These are phyloP conservation scores for Lachancea fermentati DNA, from an alignment of 805 yeast genomes.

Conservation along the genomic window DNA sequence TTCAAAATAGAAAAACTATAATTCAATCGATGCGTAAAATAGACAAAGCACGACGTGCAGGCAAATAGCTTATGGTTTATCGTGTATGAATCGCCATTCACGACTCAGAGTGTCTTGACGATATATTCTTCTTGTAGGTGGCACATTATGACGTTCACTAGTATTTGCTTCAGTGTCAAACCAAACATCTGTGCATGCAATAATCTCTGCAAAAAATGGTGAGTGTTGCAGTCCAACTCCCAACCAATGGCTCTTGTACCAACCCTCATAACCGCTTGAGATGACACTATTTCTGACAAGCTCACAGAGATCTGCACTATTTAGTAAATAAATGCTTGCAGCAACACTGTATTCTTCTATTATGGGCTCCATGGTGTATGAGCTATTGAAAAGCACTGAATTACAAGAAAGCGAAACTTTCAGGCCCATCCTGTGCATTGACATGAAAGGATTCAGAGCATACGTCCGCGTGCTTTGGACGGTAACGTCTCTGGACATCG, in stretches of 20 bases:
- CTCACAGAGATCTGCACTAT: slow-evolving; percentile 32
- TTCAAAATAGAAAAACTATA: too few species aligned
- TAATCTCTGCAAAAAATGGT: slow-evolving; percentile 12
- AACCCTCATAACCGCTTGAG: slow-evolving; percentile 29
- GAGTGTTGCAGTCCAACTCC: slow-evolving; percentile 18
- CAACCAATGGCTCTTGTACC: slow-evolving; percentile 31
- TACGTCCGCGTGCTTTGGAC: slow-evolving; percentile 17
- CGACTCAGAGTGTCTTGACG: slow-evolving; percentile 24
- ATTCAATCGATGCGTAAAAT: too few species aligned
- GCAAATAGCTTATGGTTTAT: too few species aligned
- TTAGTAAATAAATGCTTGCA: slow-evolving; percentile 30
- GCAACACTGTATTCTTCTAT: slow-evolving; percentile 34
- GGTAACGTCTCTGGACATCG: slow-evolving; percentile 22
- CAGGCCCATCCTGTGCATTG: slow-evolving; percentile 27
- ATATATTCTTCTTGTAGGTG: slow-evolving; percentile 24
- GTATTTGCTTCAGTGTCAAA: slow-evolving; percentile 27
- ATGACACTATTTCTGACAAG: slow-evolving; percentile 27
- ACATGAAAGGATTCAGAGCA: slow-evolving; percentile 27
- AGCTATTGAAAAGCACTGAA: slow-evolving; percentile 28
- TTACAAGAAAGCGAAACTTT: slow-evolving; percentile 24
- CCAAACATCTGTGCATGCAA: slow-evolving; percentile 26
- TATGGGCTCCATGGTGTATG: slow-evolving; percentile 30
- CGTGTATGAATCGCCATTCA: slow-evolving; percentile 25
- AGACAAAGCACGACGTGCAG: too few species aligned
- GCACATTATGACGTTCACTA: slow-evolving; percentile 30